Evolutionary conservation across 345 rosid species (phyloP).

Genomic region (Ailanthus altissimus): DNA sequence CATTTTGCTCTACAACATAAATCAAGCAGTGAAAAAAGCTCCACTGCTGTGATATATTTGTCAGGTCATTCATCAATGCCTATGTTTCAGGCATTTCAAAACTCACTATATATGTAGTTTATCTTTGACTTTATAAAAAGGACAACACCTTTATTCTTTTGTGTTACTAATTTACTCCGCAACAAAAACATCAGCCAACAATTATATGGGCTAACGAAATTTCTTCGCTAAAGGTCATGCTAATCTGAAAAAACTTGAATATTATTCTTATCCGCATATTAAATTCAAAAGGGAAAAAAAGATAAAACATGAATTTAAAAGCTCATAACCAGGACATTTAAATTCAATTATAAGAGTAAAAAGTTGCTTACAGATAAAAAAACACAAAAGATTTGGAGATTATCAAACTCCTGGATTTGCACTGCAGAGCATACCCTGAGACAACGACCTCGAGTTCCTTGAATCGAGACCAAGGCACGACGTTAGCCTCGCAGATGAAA

Average conservation of each 20-base stretch:
- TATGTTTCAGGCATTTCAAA: not conserved
- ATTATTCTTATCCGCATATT: not conserved
- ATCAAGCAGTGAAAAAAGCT: not conserved
- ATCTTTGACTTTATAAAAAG: not conserved
- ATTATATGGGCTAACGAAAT: not conserved
- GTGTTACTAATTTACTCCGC: conserved; percentile 1
- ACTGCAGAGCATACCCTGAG: conserved; percentile 99
- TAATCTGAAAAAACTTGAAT: not conserved
- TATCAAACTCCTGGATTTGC: conserved; percentile 97
- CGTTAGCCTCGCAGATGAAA: conserved; percentile 82
- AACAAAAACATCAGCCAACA: not conserved
- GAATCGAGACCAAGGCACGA: conserved; percentile 88
- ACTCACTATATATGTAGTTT: not conserved
- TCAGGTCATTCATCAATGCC: not conserved
- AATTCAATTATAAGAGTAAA: conserved; percentile 25
- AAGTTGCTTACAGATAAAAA: conserved; percentile 66
- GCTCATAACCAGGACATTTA: conserved; percentile 7
- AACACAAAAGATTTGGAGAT: conserved; percentile 54
- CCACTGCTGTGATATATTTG: not conserved
- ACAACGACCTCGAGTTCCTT: conserved; percentile 72
- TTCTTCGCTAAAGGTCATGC: not conserved
- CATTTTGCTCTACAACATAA: not conserved
- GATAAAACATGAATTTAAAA: not conserved
- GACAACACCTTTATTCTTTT: not conserved
- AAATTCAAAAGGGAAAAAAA: not conserved